Evolutionary conservation across 1,139 yeast genomes (phyloP), one percentile per base, ranked within the genome.

Genomic region (Chernovozyma aurita): DNA sequence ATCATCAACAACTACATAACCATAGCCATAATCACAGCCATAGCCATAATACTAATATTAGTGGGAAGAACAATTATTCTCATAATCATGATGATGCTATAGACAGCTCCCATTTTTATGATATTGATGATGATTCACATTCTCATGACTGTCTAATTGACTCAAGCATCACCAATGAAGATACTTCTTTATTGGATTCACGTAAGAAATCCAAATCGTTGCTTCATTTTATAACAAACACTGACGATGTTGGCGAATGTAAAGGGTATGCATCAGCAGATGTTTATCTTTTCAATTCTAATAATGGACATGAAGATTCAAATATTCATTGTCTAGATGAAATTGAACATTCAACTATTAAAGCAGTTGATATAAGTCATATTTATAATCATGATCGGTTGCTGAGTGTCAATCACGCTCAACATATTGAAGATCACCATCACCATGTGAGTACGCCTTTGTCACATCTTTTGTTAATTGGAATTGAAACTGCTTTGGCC

Each of bases 401-500:
- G 15, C 41, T 34, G 18, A 13, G 24, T 7, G 39, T 36, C 18
- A 28, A 28, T 16, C 32, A 33, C 18, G 45, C 39, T 22, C 35
- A 40, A 29, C 24, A 14, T 8, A 21, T 22, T 18, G 30, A 42
- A n/a, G 37, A 38, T 44, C 95, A 86, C 47, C 95, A 85, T 52
- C 95, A 85, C 52, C 90, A 85, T 50, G 73, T 86, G 11, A 79
- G 78, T 37, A 81, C 95, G 0, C 87, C 94, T 2, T 63, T 83
- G 14, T 82, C 95, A 0, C 73, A 87, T 41, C 63, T 92, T 16
- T 61, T 90, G 20, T 76, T 95, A 12, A 87, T 92, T 39, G 97
- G 97, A 4, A 59, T 90, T 21, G 97, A 92, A 58, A 92, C 97
- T 0, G 80, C 94, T 3, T 58, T 90, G 37, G 97, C 95, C 0